Percentiles rank a stretch among this genome's conserved stretches.
Conservation (phyloP, 768 basidiomycete species). For the Crepidotus variabilis region DNA sequence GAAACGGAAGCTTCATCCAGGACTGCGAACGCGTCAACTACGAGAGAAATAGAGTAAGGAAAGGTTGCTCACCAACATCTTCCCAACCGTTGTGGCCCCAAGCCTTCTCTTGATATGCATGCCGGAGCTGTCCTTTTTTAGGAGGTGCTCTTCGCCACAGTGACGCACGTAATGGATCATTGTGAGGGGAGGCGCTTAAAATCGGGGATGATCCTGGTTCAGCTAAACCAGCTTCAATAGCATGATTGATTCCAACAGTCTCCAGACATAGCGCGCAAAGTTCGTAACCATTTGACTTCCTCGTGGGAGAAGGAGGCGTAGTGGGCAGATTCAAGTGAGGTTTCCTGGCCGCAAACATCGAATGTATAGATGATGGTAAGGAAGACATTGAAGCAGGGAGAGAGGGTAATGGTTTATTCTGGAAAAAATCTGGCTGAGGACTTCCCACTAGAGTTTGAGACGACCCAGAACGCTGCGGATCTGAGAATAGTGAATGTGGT, state of each 20-base stretch:
- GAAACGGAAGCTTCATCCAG: constrained; percentile 68
- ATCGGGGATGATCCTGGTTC: constrained; percentile 44
- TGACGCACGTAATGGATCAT: constrained; percentile 50
- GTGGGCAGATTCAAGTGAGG: constrained; percentile 15
- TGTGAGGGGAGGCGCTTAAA: constrained; percentile 42
- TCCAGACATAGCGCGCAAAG: constrained; percentile 82
- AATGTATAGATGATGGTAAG: constrained; percentile 13
- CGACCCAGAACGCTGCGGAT: constrained; percentile 24
- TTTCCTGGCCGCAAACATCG: constrained; percentile 16
- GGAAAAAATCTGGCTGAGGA: constrained; percentile 20
- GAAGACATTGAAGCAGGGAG: constrained; percentile 24
- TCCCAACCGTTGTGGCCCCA: constrained; percentile 86
- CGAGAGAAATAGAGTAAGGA: background rate
- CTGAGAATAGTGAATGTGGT: constrained; percentile 23
- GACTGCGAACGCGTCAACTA: constrained; percentile 24
- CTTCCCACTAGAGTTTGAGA: constrained; percentile 36
- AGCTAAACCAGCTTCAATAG: constrained; percentile 52
- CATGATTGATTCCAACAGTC: constrained; percentile 72
- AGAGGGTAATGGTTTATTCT: constrained; percentile 42
- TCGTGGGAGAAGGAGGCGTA: constrained; percentile 15
- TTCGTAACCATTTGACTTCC: constrained; percentile 59
- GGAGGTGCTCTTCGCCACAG: constrained; percentile 67
- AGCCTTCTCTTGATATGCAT: constrained; percentile 82
- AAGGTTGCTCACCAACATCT: constrained; percentile 68
- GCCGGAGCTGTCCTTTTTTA: constrained; percentile 74